These are phyloP conservation scores for Blastomyces parvus DNA, from an alignment of 2,329 filamentous ascomycete species.

Conservation along the genomic window DNA sequence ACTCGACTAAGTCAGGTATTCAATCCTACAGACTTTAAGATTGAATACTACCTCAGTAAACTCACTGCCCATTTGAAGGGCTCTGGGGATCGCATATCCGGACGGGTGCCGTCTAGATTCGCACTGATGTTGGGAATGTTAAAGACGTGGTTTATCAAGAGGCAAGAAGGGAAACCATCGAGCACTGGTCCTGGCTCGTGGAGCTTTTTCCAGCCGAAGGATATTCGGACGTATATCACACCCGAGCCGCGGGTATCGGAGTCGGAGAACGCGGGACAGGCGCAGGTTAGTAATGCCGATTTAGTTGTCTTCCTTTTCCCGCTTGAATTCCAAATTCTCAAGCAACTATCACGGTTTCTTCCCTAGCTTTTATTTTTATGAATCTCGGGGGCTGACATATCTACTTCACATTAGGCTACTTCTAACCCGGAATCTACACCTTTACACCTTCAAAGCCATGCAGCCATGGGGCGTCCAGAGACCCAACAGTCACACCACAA, in stretches of 20 bases:
- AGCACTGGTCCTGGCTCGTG: conserved; percentile 7
- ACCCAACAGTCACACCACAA: not conserved
- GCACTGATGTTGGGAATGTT: conserved; percentile 61
- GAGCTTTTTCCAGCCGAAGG: conserved; percentile 16
- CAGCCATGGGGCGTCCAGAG: conserved; percentile 30
- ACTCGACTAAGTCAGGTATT: conserved; percentile 63
- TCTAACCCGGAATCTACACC: conserved; percentile 21
- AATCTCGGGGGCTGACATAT: not conserved
- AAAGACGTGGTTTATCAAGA: conserved; percentile 55
- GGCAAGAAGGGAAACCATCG: conserved; percentile 30
- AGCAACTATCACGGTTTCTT: not conserved
- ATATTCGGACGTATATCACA: conserved; percentile 5
- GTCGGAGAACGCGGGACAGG: not conserved
- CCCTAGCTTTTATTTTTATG: not conserved
- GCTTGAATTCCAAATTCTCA: not conserved
- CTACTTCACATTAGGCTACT: not conserved
- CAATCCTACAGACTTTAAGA: conserved; percentile 55
- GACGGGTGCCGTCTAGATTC: conserved; percentile 59
- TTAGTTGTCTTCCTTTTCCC: not conserved
- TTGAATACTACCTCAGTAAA: conserved; percentile 58
- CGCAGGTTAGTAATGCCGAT: not conserved
- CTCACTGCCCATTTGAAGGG: conserved; percentile 59
- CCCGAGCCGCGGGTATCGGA: not conserved
- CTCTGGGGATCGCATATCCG: conserved; percentile 54
- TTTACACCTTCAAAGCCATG: conserved; percentile 33